Base-by-base conservation (phyloP, 441 rosid genomes). In the Pelargonium australe region DNA sequence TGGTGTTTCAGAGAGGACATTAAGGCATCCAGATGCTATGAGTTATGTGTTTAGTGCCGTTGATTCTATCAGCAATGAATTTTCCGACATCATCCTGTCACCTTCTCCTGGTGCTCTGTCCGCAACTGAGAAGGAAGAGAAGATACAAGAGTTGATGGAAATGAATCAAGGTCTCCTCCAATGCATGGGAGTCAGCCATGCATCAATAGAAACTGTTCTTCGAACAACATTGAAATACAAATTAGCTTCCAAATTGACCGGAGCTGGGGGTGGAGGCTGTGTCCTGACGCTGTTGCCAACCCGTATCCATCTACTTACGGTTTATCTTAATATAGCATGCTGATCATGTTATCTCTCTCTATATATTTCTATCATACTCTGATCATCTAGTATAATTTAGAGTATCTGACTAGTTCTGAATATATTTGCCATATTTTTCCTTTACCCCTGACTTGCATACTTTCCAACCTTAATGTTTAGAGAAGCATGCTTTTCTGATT, bases 221-320 rank as follows among this genome's bases (percentile, higher is more conserved):
- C 83, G 76, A 63, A 87, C 91, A 44, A 87, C 96, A 19, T 68
- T 81, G 40, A 89, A 89, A 77, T 92, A 89, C 81, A 89, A 88
- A 76, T 83, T 94, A 70, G 68, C 91, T 63, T 87, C 99, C 40
- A 94, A 91, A 80, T 77, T 94, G 72, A 91, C 96, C 0, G 97
- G 99, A 76, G 97, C 96, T 62, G 99, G 99, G 12, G 99, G 96
- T 3, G 97, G 97, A 6, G 97, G 99, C 58, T 94, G 97, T 10
- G 94, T 87, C 68, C 87, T 94, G 19, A 94, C 97, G 4, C 72
- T 94, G 10, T 77, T 94, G 68, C 99, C 99, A 19, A 80, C 90
- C 73, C 13, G 95, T 94, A 94, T 91, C 93, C 91, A 81, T 66
- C 34, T 55, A 60, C 25, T 7, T 11, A 0, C 25, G 7, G 10